phyloP scores from a whole-genome alignment of 169 alveolate genomes.

The Cyclospora cayetanensis region DNA sequence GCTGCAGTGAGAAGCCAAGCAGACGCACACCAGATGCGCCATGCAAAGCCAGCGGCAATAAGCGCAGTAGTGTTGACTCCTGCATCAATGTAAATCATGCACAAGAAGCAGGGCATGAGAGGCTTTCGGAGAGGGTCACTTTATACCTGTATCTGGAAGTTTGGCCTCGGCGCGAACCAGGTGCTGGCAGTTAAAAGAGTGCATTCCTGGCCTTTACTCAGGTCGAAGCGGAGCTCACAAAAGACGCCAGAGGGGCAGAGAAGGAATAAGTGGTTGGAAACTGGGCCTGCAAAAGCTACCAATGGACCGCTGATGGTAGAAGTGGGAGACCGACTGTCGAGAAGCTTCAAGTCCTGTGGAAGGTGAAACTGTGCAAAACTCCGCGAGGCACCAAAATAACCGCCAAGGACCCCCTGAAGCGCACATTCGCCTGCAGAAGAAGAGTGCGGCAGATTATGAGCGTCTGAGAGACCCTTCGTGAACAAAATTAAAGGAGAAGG shows the following conservation, averaged over 20 bases:
- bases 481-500: no score
- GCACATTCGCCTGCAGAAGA: no score
- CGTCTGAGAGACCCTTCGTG: no score
- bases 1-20: constrained; percentile 42
- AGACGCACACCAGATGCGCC: not conserved
- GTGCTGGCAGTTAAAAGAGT: constrained; percentile 57
- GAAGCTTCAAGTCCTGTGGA: constrained; percentile 55
- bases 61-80: not conserved
- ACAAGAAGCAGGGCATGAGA: no score
- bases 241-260: constrained; percentile 66
- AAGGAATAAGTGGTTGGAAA: constrained; percentile 62
- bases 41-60: not conserved
- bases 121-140: not conserved
- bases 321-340: constrained; percentile 42
- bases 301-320: constrained; percentile 58
- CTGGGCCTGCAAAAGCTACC: constrained; percentile 61
- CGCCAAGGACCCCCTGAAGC: constrained; percentile 66
- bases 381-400: constrained; percentile 59
- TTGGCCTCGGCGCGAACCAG: constrained; percentile 70
- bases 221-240: constrained; percentile 65
- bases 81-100: no score
- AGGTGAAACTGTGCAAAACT: constrained; percentile 73
- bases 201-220: constrained; percentile 61
- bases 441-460: no score
- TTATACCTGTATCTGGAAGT: constrained; percentile 69